These are phyloP conservation scores for Chlorella sorokiniana DNA, from an alignment of 139 green algal genomes.

Conservation along the genomic window DNA sequence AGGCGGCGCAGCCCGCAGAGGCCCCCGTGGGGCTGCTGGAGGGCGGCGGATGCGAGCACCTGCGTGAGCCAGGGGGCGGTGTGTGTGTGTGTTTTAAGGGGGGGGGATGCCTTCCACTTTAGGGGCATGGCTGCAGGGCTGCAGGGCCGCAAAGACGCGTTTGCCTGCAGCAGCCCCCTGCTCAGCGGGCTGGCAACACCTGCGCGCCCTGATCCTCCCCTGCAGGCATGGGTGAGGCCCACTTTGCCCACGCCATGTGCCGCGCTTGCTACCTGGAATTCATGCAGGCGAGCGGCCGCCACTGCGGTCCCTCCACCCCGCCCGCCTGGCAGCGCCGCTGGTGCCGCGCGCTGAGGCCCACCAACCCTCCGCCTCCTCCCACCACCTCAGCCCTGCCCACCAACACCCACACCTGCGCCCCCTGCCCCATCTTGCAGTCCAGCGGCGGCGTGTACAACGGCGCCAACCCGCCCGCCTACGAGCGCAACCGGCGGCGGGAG, in stretches of 20 bases:
- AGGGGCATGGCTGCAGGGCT: neutral
- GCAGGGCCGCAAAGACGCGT: neutral
- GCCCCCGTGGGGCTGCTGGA: conserved; percentile 12
- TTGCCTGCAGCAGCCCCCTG: neutral
- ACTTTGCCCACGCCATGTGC: conserved; percentile 75
- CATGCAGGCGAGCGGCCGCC: conserved; percentile 26
- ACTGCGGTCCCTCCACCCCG: neutral
- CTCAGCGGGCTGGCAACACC: neutral
- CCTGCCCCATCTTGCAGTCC: too few relatives aligned
- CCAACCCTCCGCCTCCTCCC: too few relatives aligned
- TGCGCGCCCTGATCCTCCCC: neutral
- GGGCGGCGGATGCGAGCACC: conserved; percentile 34
- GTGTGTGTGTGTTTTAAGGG: neutral
- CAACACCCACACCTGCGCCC: neutral
- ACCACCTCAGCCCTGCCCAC: neutral
- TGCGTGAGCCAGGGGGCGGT: conserved; percentile 3
- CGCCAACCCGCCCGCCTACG: conserved; percentile 70
- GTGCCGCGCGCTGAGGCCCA: too few relatives aligned
- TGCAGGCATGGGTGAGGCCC: conserved; percentile 27
- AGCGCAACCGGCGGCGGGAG: neutral
- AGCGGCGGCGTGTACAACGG: conserved; percentile 59
- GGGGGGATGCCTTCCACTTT: neutral
- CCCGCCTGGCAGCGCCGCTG: too few relatives aligned
- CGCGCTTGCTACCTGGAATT: conserved; percentile 64
- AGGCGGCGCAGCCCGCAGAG: neutral